Evolutionary conservation across 2,329 filamentous ascomycete species (phyloP), one percentile per base, ranked within the genome.

Genomic region (Talaromyces sp.): DNA sequence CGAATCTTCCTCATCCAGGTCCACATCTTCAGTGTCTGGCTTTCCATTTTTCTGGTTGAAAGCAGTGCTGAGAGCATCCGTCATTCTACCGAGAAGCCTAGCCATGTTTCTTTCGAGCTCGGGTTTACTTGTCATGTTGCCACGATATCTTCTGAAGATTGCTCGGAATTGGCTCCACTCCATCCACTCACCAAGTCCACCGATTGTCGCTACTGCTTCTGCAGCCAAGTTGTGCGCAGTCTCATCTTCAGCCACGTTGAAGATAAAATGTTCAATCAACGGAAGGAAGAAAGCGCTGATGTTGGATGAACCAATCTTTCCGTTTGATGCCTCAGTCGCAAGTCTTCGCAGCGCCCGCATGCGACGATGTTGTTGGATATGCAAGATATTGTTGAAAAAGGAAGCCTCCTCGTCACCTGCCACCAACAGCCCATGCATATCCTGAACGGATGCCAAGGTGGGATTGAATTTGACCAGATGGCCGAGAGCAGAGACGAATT

Each of bases 111-210:
- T 98, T 71, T 95, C 90, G 67, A 89, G 82, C 19, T 96, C 90
- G 29, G 89, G 86, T 71, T 93, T 93, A 52, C 86, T 88, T 68
- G 86, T 85, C 63, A 98, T 82, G 70, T 95, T 96, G 56, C 88
- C 84, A 60, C 91, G 89, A 69, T 95, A 98, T 61, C 92, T 85
- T 69, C 89, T 87, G 64, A 99, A 84, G 14, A 93, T 86, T 7
- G 90, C 89, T 46, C 91, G 87, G 77, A 93, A 98, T 67, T 96
- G 92, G 43, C 87, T 88, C 93, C 93, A 98, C 69, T 95, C 91
- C 14, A 99, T 77, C 62, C 87, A 91, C 63, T 85, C 82, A 4
- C 89, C 86, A 59, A 99, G 75, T 27, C 83, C 81, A 2, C 90
- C 88, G 62, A 99, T 88, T 0, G 92, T 89, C 10, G 82, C 85